A percentile compares a stretch with the other conserved stretches of the same genome.
These are phyloP conservation scores for Aspergillus leporis DNA, from an alignment of 495 filamentous ascomycete genomes.

Conservation along the genomic window DNA sequence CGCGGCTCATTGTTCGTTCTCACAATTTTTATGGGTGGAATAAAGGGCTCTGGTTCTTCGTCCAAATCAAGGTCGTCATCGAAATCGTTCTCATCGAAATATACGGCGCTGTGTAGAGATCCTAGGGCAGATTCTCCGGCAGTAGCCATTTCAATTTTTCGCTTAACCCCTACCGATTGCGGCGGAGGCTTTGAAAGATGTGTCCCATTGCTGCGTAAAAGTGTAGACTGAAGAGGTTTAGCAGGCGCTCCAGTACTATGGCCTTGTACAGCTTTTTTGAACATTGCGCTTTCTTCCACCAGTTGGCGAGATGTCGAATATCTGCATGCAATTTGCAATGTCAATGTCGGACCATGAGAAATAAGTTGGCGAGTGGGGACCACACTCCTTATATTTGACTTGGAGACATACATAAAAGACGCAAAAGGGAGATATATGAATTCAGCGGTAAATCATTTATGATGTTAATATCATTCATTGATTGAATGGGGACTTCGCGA, in stretches of 20 bases:
- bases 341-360: slow-evolving; percentile 25
- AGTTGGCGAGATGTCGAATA: slow-evolving; percentile 30
- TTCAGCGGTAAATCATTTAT: background rate
- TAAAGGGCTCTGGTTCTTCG: slow-evolving; percentile 37
- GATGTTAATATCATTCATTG: background rate
- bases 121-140: slow-evolving; percentile 36
- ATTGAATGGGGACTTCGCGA: slow-evolving; percentile 7
- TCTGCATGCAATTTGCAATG: slow-evolving; percentile 21
- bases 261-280: slow-evolving; percentile 44
- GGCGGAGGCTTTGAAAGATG: slow-evolving; percentile 24
- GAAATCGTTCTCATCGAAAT: slow-evolving; percentile 58
- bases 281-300: slow-evolving; percentile 34
- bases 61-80: slow-evolving; percentile 53
- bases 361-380: slow-evolving; percentile 23
- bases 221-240: slow-evolving; percentile 41
- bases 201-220: slow-evolving; percentile 27
- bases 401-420: slow-evolving; percentile 38
- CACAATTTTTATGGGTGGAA: slow-evolving; percentile 21
- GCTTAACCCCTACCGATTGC: slow-evolving; percentile 40
- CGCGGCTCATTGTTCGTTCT: slow-evolving; percentile 22
- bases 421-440: background rate
- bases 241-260: slow-evolving; percentile 34
- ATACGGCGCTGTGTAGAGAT: slow-evolving; percentile 47
- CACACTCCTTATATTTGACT: slow-evolving; percentile 18
- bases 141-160: slow-evolving; percentile 44